Evolutionary conservation across 495 filamentous ascomycete genomes (phyloP), one percentile per base, ranked within the genome.

Genomic region (Patellaria atrata): DNA sequence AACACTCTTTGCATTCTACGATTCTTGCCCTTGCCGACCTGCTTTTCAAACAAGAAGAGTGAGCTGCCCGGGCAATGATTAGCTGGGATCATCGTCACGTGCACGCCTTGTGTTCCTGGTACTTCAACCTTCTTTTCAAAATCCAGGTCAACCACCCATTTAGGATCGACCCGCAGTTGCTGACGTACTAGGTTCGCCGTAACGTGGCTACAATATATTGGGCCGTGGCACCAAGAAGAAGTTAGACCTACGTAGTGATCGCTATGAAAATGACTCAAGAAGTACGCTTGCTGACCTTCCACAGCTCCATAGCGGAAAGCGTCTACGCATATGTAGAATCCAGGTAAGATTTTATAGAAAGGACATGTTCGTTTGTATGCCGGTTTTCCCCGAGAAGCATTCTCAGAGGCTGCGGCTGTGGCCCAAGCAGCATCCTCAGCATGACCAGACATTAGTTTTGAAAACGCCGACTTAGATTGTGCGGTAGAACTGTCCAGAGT

Each of bases 21-120:
- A 27, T 62, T 73, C 33, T 67, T 57, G 6, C 73, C 65, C 42
- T 62, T 69, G 6, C 71, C 73, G 7, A 77, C 52, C 2, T 59
- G 52, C 44, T 92, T 91, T 53, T 94, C 82, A 41, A 94, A 96
- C 0, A 99, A 62, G 52, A 87, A 96, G 2, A 99, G 58, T 4
- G 87, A 91, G 52, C 82, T 92, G 4, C 89, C 89, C 0, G 89
- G 89, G 47, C 89, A 97, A 45, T 99, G 89, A 53, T 99, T 99
- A 1, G 89, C 89, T 5, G 77, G 73, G n/a, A 99, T 76, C 76
- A 94, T 89, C 2, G 82, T 93, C 26, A 96, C 85, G 3, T 70
- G 68, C 0, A 86, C 81, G 2, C 86, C 84, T 23, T 76, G 66
- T 0, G 81, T 89, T 1, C 65, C 70, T 0, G 85, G 79, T 0